Percentiles rank a stretch among this genome's conserved stretches.
Conservation (phyloP, 331 rosid species). For the Telfairia occidentalis region DNA sequence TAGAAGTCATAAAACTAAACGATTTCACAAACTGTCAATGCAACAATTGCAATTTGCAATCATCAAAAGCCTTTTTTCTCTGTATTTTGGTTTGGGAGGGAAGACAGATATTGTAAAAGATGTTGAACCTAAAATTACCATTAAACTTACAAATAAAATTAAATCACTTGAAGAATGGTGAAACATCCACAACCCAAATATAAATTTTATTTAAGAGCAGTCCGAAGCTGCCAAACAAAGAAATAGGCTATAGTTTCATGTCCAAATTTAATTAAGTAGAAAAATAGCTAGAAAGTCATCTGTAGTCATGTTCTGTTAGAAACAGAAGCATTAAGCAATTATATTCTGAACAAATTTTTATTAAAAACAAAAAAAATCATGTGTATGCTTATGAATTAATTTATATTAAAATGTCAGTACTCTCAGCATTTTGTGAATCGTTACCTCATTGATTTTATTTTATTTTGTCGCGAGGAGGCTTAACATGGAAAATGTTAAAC, state of each 20-base stretch:
- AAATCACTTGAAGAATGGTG: neutral
- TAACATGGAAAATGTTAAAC: neutral
- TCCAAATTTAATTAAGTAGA: neutral
- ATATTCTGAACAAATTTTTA: neutral
- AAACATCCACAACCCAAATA: neutral
- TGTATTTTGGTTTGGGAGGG: neutral
- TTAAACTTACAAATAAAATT: neutral
- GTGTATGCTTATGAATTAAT: neutral
- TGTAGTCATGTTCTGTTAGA: neutral
- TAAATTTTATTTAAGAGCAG: neutral
- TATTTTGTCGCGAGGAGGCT: neutral
- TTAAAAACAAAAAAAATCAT: neutral
- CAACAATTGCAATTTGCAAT: neutral
- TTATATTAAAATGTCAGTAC: neutral
- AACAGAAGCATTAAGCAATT: neutral
- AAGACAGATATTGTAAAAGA: neutral
- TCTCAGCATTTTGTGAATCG: neutral
- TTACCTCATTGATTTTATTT: neutral
- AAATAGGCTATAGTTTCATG: neutral
- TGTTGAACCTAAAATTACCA: neutral
- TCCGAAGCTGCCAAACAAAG: neutral
- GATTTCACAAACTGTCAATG: neutral
- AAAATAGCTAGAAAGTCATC: neutral
- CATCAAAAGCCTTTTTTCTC: neutral
- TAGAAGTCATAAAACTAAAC: neutral